A percentile compares a stretch with the other conserved stretches of the same genome.
Conservation (phyloP, 2,329 filamentous ascomycete genomes). For the Aspergillus proliferans region DNA sequence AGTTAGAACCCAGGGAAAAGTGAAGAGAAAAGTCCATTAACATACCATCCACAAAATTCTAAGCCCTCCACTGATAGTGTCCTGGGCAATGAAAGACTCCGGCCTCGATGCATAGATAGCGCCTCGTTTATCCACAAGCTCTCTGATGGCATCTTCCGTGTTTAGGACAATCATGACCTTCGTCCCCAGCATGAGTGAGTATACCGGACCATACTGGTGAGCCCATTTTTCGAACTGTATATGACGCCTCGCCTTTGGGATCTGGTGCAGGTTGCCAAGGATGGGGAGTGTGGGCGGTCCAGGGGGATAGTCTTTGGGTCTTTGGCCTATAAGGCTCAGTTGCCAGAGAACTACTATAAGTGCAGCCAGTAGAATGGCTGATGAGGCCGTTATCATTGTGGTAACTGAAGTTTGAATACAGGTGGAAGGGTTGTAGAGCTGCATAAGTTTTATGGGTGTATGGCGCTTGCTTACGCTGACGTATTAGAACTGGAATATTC, state of each 20-base stretch:
- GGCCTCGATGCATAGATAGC: not conserved
- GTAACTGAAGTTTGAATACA: too few relatives aligned
- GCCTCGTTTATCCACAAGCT: not conserved
- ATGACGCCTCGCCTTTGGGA: not conserved
- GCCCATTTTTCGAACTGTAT: not conserved
- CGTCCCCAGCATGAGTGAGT: not conserved
- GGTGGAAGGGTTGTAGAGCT: too few relatives aligned
- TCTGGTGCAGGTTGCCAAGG: not conserved
- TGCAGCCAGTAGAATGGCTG: not conserved
- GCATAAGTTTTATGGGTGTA: too few relatives aligned
- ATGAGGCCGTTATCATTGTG: too few relatives aligned
- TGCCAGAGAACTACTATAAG: not conserved
- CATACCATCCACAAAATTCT: too few relatives aligned
- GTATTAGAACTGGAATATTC: too few relatives aligned
- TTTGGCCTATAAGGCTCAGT: too few relatives aligned
- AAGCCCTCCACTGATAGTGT: slow-evolving; percentile 9
- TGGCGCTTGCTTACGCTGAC: too few relatives aligned
- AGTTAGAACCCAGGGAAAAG: too few relatives aligned
- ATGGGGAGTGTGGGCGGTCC: not conserved
- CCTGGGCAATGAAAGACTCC: slow-evolving; percentile 5
- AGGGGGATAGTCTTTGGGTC: too few relatives aligned
- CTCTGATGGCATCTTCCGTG: not conserved
- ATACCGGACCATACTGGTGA: not conserved
- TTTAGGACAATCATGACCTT: not conserved
- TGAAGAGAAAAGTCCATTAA: too few relatives aligned